phyloP scores from a whole-genome alignment of 371 early-diverging fungal species.

The Nematocida ausubeli region DNA sequence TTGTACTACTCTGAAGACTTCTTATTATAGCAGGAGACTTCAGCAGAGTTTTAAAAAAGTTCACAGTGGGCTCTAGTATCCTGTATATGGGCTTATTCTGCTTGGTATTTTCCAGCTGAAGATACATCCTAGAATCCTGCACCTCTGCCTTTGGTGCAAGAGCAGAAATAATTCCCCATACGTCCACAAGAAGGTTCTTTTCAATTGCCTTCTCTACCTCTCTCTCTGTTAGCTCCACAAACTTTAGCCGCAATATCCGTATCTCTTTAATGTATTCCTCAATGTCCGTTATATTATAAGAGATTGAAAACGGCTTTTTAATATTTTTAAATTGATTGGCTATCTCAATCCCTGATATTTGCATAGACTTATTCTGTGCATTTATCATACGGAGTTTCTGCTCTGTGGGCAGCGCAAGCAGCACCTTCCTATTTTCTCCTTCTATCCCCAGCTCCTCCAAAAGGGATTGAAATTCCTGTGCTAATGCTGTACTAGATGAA shows the following conservation, averaged over 20 bases:
- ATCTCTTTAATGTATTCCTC: conserved; percentile 14
- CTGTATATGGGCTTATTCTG: conserved; percentile 46
- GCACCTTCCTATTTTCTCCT: conserved; percentile 8
- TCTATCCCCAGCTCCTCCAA: conserved; percentile 20
- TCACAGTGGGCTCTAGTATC: conserved; percentile 35
- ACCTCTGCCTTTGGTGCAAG: conserved; percentile 4
- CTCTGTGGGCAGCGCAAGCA: conserved; percentile 9
- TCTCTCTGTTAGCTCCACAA: conserved; percentile 6
- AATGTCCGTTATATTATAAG: conserved; percentile 25
- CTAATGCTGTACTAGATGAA: not conserved
- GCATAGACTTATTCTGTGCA: conserved; percentile 7
- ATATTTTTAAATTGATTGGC: not conserved
- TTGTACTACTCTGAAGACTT: not conserved
- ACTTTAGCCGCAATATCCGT: not conserved
- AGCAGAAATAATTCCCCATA: conserved; percentile 12
- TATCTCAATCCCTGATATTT: conserved; percentile 5
- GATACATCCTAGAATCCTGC: conserved; percentile 1
- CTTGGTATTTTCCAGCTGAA: conserved; percentile 12
- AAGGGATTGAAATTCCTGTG: conserved; percentile 18
- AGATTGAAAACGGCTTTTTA: conserved; percentile 25
- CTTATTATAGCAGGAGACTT: conserved; percentile 43
- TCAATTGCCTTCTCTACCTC: not conserved
- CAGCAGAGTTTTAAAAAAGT: conserved; percentile 11
- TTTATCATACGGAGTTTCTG: conserved; percentile 28
- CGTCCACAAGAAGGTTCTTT: not conserved